Evolutionary conservation across 768 basidiomycete genomes (phyloP), one percentile per base, ranked within the genome.

Genomic region (Leucocoprinus birnbaumii): DNA sequence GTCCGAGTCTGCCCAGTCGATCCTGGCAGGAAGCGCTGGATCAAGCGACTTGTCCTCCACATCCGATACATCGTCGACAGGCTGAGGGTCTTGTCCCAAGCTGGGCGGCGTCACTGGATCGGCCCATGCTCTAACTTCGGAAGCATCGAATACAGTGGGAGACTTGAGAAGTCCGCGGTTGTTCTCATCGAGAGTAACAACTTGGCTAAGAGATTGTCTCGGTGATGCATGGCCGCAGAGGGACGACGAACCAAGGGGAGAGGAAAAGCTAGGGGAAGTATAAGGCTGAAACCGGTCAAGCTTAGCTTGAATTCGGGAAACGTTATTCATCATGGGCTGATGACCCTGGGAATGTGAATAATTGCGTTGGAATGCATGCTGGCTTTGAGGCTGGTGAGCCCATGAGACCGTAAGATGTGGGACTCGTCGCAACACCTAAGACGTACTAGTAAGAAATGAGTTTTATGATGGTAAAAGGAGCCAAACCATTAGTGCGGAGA

Each of bases 371-470:
- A 43, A 38, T 18, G 26, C 13, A 2, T 11, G 40, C 16, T 24
- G 46, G 21, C 1, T 26, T 48, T 48, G 38, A 35, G 55, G 79
- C 55, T 86, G 85, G 66, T 91, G 89, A 16, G 89, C 87, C 89
- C 90, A 91, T 21, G 88, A 88, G 6, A 89, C 85, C 1, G 80
- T 84, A 10, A 92, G 66, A 65, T 89, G 85, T 41, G 89, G 84
- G 16, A 91, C 73, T 55, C 78, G 75, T 55, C 85, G 81, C 59
- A 92, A 74, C 3, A 87, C 82, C 90, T 92, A 31, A 11, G n/a
- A 47, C 22, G 34, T 44, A 21, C n/a, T n/a, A 60, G 52, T 31
- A 24, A 58, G 10, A 26, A 34, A n/a, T n/a, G 37, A 21, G 10
- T 27, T 51, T 13, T 22, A 19, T 3, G 1, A 19, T 11, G 3